phyloP scores from a whole-genome alignment of 2,329 filamentous ascomycete species.

The Lachnum nothofagi region DNA sequence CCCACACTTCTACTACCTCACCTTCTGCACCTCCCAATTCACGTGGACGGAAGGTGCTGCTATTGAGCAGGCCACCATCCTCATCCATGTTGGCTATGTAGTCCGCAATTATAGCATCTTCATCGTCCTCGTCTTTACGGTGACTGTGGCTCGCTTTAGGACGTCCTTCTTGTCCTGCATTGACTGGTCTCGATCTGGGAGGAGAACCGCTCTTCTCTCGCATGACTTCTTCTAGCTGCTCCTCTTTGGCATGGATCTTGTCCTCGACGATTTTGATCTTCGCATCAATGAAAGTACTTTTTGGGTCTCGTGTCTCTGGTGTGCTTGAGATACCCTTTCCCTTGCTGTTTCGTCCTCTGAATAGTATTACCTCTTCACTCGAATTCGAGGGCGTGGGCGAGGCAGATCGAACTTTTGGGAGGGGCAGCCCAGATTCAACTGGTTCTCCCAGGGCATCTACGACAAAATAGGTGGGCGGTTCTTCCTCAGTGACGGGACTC shows the following conservation, averaged over 20 bases:
- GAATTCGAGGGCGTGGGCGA: conserved; percentile 48
- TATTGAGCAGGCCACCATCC: conserved; percentile 18
- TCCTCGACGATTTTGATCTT: conserved; percentile 30
- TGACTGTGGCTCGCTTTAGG: background rate
- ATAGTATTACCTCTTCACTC: conserved; percentile 69
- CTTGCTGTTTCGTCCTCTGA: conserved; percentile 46
- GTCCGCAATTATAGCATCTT: conserved; percentile 28
- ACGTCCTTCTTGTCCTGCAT: background rate
- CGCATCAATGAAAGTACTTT: conserved; percentile 20
- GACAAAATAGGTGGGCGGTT: conserved; percentile 28
- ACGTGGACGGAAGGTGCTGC: conserved; percentile 25
- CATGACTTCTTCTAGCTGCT: conserved; percentile 24
- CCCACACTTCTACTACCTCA: conserved; percentile 37
- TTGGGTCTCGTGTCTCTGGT: background rate
- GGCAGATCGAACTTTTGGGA: conserved; percentile 27
- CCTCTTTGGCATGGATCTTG: conserved; percentile 25
- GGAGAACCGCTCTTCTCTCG: background rate
- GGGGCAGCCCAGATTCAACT: conserved; percentile 30
- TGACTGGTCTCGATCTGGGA: background rate
- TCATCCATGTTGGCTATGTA: conserved; percentile 35
- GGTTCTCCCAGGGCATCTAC: conserved; percentile 33
- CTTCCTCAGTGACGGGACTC: background rate
- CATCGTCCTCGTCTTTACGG: conserved; percentile 3
- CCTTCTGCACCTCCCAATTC: conserved; percentile 43
- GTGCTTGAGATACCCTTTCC: conserved; percentile 9